Evolutionary conservation across 2,329 filamentous ascomycete genomes (phyloP), one percentile per base, ranked within the genome.

Genomic region (Ilyonectria mors-panacis): DNA sequence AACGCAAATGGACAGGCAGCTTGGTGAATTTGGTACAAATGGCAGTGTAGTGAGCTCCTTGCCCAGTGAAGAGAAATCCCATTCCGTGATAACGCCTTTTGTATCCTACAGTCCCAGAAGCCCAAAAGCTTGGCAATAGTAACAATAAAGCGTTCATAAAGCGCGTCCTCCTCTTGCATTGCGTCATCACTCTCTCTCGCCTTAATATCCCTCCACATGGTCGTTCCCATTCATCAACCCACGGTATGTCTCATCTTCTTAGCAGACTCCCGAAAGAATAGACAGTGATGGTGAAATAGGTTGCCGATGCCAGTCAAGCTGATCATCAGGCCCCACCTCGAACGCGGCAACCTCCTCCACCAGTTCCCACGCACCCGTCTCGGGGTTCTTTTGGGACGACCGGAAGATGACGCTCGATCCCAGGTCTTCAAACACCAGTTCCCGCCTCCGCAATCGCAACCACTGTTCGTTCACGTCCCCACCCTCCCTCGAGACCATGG

Each of bases 401-500:
- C 82, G 76, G 54, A 81, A 81, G 57, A 83, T 78, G 28, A 83
- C 78, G 19, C 74, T 79, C 15, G 73, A 73, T 0, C 80, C 80
- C 19, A 81, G 74, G 30, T 81, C 80, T 64, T 81, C 80, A 66
- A 83, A 82, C 6, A 81, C 75, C 1, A 82, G 66, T 59, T 84
- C 81, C 26, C 82, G 72, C 30, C 80, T 70, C 48, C 79, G 70
- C 35, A 84, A 73, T n/a, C 78, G 76, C 15, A 81, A 37, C 82
- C 81, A 84, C 65, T 82, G 81, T n/a, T 79, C 76, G 10, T 77
- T 58, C 15, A 79, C 15, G 17, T 44, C 75, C 10, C 70, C 68
- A 2, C 78, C 82, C 17, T 81, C 80, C 12, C 56, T 63, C 3
- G 70, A 71, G 56, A 79, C 79, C 28, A 76, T 72, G 1, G 57